Conservation (phyloP, 164 flowering plant species). For the Chimonanthus praecox region DNA sequence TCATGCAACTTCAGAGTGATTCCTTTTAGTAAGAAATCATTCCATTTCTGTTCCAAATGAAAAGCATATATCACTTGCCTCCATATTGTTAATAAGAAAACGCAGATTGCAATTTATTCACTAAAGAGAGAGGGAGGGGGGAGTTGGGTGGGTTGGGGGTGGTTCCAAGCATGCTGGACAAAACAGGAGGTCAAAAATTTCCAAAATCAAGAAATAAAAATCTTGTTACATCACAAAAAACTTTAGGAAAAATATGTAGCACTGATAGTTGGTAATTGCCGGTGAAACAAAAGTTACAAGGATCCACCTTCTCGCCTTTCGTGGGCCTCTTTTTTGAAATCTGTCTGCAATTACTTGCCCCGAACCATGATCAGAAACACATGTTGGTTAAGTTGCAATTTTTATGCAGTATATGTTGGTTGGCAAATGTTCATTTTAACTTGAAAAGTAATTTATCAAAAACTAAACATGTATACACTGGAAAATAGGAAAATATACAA, state of each 20-base stretch:
- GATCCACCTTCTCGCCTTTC: not conserved
- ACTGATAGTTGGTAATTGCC: too few relatives aligned
- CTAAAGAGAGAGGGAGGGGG: not conserved
- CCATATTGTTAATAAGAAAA: not conserved
- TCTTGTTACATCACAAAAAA: too few relatives aligned
- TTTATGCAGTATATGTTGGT: too few relatives aligned
- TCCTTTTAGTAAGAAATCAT: constrained; percentile 14
- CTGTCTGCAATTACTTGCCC: not conserved
- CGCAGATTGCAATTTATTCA: not conserved
- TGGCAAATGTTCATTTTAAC: not conserved
- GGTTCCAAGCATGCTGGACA: too few relatives aligned
- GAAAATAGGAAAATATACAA: too few relatives aligned
- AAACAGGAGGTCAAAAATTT: too few relatives aligned
- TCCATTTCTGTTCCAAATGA: constrained; percentile 36
- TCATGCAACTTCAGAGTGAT: constrained; percentile 25
- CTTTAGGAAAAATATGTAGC: too few relatives aligned
- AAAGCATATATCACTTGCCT: not conserved
- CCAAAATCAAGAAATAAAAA: too few relatives aligned
- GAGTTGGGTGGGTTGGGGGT: too few relatives aligned
- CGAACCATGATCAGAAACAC: not conserved
- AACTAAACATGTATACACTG: too few relatives aligned
- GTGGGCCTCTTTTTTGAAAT: too few relatives aligned
- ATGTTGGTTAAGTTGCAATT: not conserved
- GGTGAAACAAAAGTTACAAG: not conserved
- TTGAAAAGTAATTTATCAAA: too few relatives aligned